Base-by-base conservation (phyloP, 495 filamentous ascomycete species). In the Talaromyces liani region DNA sequence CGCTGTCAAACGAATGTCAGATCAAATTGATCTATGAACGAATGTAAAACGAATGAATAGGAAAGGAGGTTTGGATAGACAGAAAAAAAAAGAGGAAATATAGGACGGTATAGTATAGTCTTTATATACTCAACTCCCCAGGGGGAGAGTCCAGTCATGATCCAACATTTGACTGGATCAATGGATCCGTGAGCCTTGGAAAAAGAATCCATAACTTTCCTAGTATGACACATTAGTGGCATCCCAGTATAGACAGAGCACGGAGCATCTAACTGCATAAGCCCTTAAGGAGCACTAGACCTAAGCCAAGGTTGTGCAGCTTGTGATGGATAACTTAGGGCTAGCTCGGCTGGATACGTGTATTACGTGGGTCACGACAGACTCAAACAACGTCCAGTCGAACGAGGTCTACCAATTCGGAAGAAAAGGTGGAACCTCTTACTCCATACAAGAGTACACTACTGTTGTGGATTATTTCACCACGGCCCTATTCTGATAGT, bases 61-160 rank as follows among this genome's bases (percentile, higher is more conserved):
- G 29, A 58, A 33, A 36, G 56, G 36, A 22, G 36, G 56, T 34
- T 9, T 20, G 56, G 27, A 36, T 58, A 59, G 39, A 41, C 20
- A 62, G 61, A 27, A 25, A 25, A 33, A 14, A 61, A 36, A 31
- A 2, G 51, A 59, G 45, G 47, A n/a, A 33, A 65, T 57, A 53
- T n/a, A 57, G 18, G 47, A 57, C 22, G 54, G 60, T 45, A 49
- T 49, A 20, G 57, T 60, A 65, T 63, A 60, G 65, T 63, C 54
- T 39, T 49, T 49, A 49, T 49, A 49, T 49, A 49, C 45, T 20
- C n/a, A 49, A 18, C 27, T n/a, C 16, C 39, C 16, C 39, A 18
- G 41, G 41, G 41, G 41, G 6, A 41, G 14, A 47, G 41, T n/a
- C 22, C 22, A 24, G 22, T 10, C 41, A 47, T 47, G n/a, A 18